phyloP scores from a whole-genome alignment of 1,284 basidiomycete species.

The Melampsora americana region DNA sequence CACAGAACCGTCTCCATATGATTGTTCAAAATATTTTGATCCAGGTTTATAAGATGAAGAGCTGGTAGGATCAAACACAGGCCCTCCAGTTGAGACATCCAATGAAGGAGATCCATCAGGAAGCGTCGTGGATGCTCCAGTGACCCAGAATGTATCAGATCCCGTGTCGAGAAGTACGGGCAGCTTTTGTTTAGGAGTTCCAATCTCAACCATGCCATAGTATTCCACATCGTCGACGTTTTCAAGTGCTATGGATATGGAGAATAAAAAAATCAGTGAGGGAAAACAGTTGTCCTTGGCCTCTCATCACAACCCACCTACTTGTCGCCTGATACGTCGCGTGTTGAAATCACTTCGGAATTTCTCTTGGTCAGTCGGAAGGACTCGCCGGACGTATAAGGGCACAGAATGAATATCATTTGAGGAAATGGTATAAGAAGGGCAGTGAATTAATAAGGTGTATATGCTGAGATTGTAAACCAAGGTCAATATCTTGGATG shows the following conservation, averaged over 20 bases:
- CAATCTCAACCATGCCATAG: constrained; percentile 46
- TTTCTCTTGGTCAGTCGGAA: too few relatives aligned
- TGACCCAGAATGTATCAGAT: constrained; percentile 77
- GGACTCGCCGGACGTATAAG: too few relatives aligned
- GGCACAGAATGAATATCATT: too few relatives aligned
- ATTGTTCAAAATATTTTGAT: constrained; percentile 63
- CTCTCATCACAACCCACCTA: too few relatives aligned
- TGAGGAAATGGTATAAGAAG: too few relatives aligned
- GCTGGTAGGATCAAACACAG: constrained; percentile 48
- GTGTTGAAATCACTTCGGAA: too few relatives aligned
- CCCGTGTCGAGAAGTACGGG: constrained; percentile 65
- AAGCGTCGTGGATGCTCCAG: constrained; percentile 53
- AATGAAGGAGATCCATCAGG: constrained; percentile 57
- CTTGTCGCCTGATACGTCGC: too few relatives aligned
- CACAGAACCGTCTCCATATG: constrained; percentile 72
- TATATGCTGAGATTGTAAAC: too few relatives aligned
- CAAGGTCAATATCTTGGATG: too few relatives aligned
- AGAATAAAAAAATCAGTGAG: too few relatives aligned
- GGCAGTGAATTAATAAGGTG: too few relatives aligned
- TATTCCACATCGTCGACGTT: constrained; percentile 16
- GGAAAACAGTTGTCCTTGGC: too few relatives aligned
- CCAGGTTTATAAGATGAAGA: constrained; percentile 49
- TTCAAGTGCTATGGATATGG: neutral
- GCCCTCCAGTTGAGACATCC: constrained; percentile 47
- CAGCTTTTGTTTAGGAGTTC: constrained; percentile 55